Base-by-base conservation (phyloP, 2,329 filamentous ascomycete species). In the Beauveria sp. region DNA sequence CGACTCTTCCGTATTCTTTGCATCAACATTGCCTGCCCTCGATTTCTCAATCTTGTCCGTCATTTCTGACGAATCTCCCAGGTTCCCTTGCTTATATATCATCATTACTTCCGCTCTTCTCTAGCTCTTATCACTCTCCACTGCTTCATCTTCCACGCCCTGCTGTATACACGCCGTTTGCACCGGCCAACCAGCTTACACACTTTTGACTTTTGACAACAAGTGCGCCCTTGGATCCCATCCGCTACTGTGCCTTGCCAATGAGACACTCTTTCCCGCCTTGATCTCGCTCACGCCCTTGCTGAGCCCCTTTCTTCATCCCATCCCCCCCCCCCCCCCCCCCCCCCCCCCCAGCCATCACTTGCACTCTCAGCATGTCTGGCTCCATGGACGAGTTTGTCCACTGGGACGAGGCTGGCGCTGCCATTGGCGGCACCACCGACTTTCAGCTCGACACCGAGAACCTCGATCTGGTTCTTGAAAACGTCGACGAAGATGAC, bases 301-400 rank as follows among this genome's bases (percentile, higher is more conserved):
- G 45, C 22, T 57, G 60, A 56, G 45, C 60, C 38, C 12, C 49
- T 18, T 18, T 22, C 20, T 1, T 9, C 26, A 10, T 34, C 30
- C 30, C 30, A 12, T 18, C 34, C 12, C 18, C n/a, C 1, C n/a
- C n/a, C n/a, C 22, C 5, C 9, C 22, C 22, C 5, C 9, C 22
- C 34, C 12, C 18, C n/a, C 34, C 12, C 18, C n/a, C 22, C 5
- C 9, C 22, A 12, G 28, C 24, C 26, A 12, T 51, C n/a, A 18
- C 42, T 46, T 51, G 34, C 18, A 45, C 51, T 20, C 30, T 26
- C 30, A 22, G 14, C 43, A 62, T 54, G 47, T 34, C 61, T 62
- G 67, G 82, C 61, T 79, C 84, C 59, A 75, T 82, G 77, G 84
- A 87, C 60, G 81, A 86, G 64, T 85, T 88, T 69, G 81, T 89